Conservation (phyloP, 2,329 filamentous ascomycete genomes). For the Hypoxylon rubiginosum region DNA sequence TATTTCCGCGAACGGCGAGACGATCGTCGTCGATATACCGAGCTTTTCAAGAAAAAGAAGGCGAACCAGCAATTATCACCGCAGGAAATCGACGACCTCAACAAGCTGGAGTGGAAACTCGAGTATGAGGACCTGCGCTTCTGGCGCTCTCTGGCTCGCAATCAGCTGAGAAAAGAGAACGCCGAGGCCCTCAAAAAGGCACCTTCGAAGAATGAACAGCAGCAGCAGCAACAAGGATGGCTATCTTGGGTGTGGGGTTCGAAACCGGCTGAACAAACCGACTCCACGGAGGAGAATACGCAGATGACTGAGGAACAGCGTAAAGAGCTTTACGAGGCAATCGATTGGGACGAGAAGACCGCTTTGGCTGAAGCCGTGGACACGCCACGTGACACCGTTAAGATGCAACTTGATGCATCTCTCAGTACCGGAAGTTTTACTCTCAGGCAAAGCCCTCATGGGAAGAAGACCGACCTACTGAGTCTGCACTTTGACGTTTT, state of each 20-base stretch:
- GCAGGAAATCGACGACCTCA: slow-evolving; percentile 79
- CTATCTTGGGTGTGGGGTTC: slow-evolving; percentile 91
- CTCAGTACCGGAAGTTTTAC: slow-evolving; percentile 98
- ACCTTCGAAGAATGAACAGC: slow-evolving; percentile 58
- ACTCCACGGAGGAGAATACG: slow-evolving; percentile 82
- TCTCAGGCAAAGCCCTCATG: slow-evolving; percentile 85
- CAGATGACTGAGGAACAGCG: slow-evolving; percentile 96
- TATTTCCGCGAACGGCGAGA: slow-evolving; percentile 95
- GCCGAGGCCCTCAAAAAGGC: slow-evolving; percentile 83
- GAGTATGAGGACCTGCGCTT: slow-evolving; percentile 96
- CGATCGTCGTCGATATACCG: slow-evolving; percentile 88
- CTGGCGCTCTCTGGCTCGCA: slow-evolving; percentile 94
- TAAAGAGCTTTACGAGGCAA: slow-evolving; percentile 95
- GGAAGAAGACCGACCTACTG: slow-evolving; percentile 83
- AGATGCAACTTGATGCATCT: slow-evolving; percentile 91
- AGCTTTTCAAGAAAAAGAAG: slow-evolving; percentile 95
- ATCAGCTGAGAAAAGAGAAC: slow-evolving; percentile 95
- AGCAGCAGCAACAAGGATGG: slow-evolving; percentile 89
- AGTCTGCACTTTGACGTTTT: slow-evolving; percentile 96
- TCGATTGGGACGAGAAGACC: slow-evolving; percentile 98
- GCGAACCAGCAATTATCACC: slow-evolving; percentile 77
- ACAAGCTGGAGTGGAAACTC: slow-evolving; percentile 85
- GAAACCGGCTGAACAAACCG: slow-evolving; percentile 69
- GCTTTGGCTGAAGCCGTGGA: slow-evolving; percentile 90
- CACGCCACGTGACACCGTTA: slow-evolving; percentile 89